Evolutionary conservation across 2,329 filamentous ascomycete genomes (phyloP).

Genomic region (Exserohilum rostratum): DNA sequence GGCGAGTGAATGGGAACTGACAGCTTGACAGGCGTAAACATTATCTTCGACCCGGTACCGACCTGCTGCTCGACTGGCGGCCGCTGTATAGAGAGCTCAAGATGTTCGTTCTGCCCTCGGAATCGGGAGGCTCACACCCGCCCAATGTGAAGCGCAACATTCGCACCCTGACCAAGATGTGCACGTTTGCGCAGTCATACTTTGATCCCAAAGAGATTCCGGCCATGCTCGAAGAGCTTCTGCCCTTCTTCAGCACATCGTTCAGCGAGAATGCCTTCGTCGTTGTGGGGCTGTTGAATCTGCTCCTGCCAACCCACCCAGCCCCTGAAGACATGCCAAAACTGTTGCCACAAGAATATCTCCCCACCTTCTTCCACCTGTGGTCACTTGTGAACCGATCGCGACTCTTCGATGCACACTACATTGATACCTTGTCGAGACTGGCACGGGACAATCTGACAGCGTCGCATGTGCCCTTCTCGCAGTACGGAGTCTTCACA

Average conservation of each 20-base stretch:
- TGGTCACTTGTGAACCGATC: constrained; percentile 95
- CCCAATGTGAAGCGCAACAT: constrained; percentile 69
- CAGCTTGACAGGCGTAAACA: constrained; percentile 76
- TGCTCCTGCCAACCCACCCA: constrained; percentile 84
- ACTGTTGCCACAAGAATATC: constrained; percentile 84
- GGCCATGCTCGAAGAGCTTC: constrained; percentile 64
- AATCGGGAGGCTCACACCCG: constrained; percentile 70
- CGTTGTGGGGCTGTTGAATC: constrained; percentile 84
- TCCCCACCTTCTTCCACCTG: constrained; percentile 94
- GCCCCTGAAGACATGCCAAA: constrained; percentile 72
- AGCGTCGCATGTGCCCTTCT: constrained; percentile 77
- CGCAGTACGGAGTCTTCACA: constrained; percentile 88
- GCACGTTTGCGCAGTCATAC: constrained; percentile 87
- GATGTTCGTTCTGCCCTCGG: constrained; percentile 82
- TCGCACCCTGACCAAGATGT: constrained; percentile 83
- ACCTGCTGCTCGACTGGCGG: constrained; percentile 90
- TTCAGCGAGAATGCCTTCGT: constrained; percentile 92
- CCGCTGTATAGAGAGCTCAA: constrained; percentile 94
- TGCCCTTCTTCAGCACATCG: constrained; percentile 81
- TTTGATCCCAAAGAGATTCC: constrained; percentile 88
- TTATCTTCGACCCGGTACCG: constrained; percentile 87
- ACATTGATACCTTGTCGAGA: constrained; percentile 88
- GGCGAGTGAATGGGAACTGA: constrained; percentile 28
- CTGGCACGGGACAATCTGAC: constrained; percentile 82
- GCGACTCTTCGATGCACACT: constrained; percentile 82